Evolutionary conservation across 1,284 basidiomycete species (phyloP).

Genomic region (Apiotrichum sp.): DNA sequence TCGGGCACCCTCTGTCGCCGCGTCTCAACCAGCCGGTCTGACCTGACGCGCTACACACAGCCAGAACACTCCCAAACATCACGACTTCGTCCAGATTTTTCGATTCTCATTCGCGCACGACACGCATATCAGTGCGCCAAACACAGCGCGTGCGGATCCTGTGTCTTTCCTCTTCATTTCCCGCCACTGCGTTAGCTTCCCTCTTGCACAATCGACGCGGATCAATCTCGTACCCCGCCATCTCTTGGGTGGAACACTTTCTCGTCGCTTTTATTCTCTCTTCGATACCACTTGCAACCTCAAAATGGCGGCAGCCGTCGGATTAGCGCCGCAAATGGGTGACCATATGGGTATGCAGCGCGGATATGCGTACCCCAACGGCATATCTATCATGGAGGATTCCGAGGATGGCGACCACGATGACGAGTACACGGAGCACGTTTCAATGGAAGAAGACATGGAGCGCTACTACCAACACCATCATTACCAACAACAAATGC

Average conservation of each 20-base stretch:
- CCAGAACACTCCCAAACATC: too few species aligned
- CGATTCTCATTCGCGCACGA: too few species aligned
- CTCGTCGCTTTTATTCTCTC: not conserved
- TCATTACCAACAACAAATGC: constrained; percentile 13
- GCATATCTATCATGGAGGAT: constrained; percentile 31
- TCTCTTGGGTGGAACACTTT: not conserved
- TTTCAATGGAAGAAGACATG: constrained; percentile 8
- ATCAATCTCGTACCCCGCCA: too few species aligned
- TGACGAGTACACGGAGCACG: not conserved
- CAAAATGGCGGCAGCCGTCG: constrained; percentile 13
- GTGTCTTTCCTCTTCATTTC: too few species aligned
- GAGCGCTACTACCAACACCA: constrained; percentile 15
- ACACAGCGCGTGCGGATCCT: too few species aligned
- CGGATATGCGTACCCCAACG: constrained; percentile 12
- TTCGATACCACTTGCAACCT: not conserved
- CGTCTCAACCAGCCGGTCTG: not conserved
- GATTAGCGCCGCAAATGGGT: constrained; percentile 4
- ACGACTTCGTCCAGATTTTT: too few species aligned
- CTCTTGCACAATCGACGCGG: too few species aligned
- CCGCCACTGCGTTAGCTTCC: too few species aligned
- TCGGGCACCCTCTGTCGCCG: not conserved
- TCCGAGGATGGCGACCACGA: constrained; percentile 21
- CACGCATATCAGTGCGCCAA: too few species aligned
- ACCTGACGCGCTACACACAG: too few species aligned
- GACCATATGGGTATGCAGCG: constrained; percentile 4